Base-by-base conservation (phyloP, 306 rosid genomes). In the Notholithocarpus densiflorus region DNA sequence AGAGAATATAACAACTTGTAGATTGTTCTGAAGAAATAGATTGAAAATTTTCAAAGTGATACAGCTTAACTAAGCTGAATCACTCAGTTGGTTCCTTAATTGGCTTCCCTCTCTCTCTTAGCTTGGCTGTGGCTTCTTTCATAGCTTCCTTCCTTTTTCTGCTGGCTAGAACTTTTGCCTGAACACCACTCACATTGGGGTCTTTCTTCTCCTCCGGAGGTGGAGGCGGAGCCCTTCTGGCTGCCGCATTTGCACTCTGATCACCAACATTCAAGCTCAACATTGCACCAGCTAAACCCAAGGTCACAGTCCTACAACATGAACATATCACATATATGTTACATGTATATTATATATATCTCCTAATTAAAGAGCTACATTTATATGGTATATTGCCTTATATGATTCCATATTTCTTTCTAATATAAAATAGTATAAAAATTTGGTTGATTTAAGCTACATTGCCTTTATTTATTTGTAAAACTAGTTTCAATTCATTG, bases 121-220 rank as follows among this genome's bases (percentile, higher is more conserved):
- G 87, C 82, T 86, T 89, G 56, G 92, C 92, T 11, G 85, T 5
- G 11, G 51, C 72, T 75, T 88, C 90, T 83, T 91, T 91, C 94
- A 95, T 79, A 62, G 97, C 96, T 64, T 95, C 93, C 90, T 95
- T 95, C 84, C 99, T 93, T 90, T 72, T 90, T 80, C 89, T 93
- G 91, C 96, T 90, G 29, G 98, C 97, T 64, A 95, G 56, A 68
- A 95, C 94, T 82, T 95, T 95, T 2, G 98, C 99, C 79, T 74
- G 74, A 76, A 89, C 90, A 20, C 92, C 99, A 68, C 93, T 90
- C 84, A 93, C 79, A 78, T 87, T 91, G 4, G 97, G 99, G 62
- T 93, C 99, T 83, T 56, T 89, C 77, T 87, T 95, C 91, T 92
- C 97, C 26, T 13, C 61, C 0, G 91, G 84, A 0, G 97, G 89